Evolutionary conservation across 805 yeast genomes (phyloP), one percentile per base, ranked within the genome.

Genomic region (Candida sphagnicola): DNA sequence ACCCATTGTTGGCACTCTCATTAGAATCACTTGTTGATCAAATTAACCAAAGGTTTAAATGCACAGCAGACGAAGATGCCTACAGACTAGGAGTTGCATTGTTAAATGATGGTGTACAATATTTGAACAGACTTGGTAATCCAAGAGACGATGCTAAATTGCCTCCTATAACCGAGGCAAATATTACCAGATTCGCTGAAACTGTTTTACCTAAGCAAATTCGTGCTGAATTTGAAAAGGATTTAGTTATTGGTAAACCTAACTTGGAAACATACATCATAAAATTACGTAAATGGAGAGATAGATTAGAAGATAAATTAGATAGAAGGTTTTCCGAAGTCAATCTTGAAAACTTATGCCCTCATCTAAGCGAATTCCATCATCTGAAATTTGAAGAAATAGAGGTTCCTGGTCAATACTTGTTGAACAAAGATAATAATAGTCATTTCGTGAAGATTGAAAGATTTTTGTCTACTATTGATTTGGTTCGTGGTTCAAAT

Each of bases 301-400:
- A 89, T 48, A 72, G 96, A 32, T 69, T 93, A 43, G 98, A 93
- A 58, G 95, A 86, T 50, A 89, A 86, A 56, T 72, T 93, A 43
- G 98, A 93, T 57, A 74, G 95, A 47, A 75, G 95, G 42, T 82
- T 88, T 40, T 77, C 81, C 19, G 77, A 78, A 49, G 85, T 89
- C 35, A 85, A 89, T 49, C 63, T 93, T 45, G 99, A 93, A 62
- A 80, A 89, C 41, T 72, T 93, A 45, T 89, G 97, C 53, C 96
- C 98, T 12, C 98, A 91, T 51, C 71, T 93, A 59, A 84, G 95
- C 57, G 96, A 90, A 57, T 93, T 95, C 78, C 99, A 93, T 62
- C 96, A 93, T 59, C 98, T 93, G 59, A 91, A 89, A 62, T 93
- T 93, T 56, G 99, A 93, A 59, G 99, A 93, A 35, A 87, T 93